Base-by-base conservation (phyloP, 2,329 filamentous ascomycete genomes). In the Bipolaris zeicola region DNA sequence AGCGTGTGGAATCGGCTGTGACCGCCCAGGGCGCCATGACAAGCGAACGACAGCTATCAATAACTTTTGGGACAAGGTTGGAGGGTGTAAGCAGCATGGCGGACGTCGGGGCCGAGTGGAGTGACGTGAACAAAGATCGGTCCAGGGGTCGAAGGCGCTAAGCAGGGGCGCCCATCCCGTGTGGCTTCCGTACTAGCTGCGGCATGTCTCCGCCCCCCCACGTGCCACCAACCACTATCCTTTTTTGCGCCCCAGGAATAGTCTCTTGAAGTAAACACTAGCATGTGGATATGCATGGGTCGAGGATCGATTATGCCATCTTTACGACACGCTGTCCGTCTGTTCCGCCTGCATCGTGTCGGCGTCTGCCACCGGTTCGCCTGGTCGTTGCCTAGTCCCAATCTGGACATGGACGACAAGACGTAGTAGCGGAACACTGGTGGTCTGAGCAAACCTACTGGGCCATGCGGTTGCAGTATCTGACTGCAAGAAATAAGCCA, bases 121-220 rank as follows among this genome's bases (percentile, higher is more conserved):
- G 58, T 50, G 64, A 57, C 56, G 43, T 59, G 58, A 58, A 51
- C 55, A 55, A 60, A 43, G 61, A 64, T 57, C 62, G 54, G 50
- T 52, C 57, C 57, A 56, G 47, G 44, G 49, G 42, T 43, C 13
- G n/a, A 45, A 13, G 42, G 56, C 63, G 48, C 51, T 62, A 62
- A 16, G 38, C 6, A 20, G 55, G 16, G 50, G 31, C 33, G 22
- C 34, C 34, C 42, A 39, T 52, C 43, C 52, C 62, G 59, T 66
- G 61, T 59, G 54, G 54, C 59, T 55, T 64, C 52, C 51, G 57
- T 58, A 20, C 20, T 20, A 60, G 45, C 46, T 56, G 43, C 44
- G 61, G 64, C 60, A 62, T 55, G 46, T 24, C 36, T 51, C 51
- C 43, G 46, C 52, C 44, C 47, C 43, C 54, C 49, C 49, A 60